phyloP scores from a whole-genome alignment of 768 basidiomycete genomes.

The Amanita rubescens region DNA sequence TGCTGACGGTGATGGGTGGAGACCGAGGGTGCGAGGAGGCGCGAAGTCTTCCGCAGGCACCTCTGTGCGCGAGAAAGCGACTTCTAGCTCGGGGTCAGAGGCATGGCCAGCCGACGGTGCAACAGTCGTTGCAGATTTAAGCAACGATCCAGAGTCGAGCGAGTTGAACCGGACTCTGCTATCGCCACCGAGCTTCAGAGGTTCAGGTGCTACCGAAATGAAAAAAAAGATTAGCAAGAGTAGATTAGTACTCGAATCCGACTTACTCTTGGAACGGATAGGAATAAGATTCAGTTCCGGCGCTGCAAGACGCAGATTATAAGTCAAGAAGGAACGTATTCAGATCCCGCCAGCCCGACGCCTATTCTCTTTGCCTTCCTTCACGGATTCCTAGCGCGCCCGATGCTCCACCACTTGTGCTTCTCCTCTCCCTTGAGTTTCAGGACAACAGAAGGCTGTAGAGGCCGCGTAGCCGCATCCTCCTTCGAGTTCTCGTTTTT shows the following conservation, averaged over 20 bases:
- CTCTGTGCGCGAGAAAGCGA: slow-evolving; percentile 26
- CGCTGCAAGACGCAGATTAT: slow-evolving; percentile 16
- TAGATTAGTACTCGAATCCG: background rate
- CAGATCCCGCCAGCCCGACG: slow-evolving; percentile 25
- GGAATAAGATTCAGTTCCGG: slow-evolving; percentile 28
- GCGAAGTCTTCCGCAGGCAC: slow-evolving; percentile 34
- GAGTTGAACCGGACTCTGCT: slow-evolving; percentile 57
- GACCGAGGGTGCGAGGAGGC: slow-evolving; percentile 19
- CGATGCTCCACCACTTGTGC: slow-evolving; percentile 80
- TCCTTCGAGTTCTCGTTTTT: slow-evolving; percentile 13
- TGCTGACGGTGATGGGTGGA: slow-evolving; percentile 29
- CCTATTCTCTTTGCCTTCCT: slow-evolving; percentile 32
- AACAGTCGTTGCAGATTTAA: slow-evolving; percentile 28
- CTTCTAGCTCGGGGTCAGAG: slow-evolving; percentile 13
- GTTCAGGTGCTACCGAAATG: slow-evolving; percentile 45
- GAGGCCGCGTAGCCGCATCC: slow-evolving; percentile 15
- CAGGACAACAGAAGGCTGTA: slow-evolving; percentile 18
- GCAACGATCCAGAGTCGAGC: slow-evolving; percentile 36
- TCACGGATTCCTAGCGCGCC: slow-evolving; percentile 54
- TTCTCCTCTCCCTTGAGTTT: slow-evolving; percentile 36
- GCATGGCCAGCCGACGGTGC: slow-evolving; percentile 10
- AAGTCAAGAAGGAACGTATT: too few species aligned
- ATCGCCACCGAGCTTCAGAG: slow-evolving; percentile 25
- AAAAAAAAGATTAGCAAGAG: background rate
- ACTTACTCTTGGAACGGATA: slow-evolving; percentile 36